A percentile compares a stretch with the other conserved stretches of the same genome.
phyloP scores from a whole-genome alignment of 371 early-diverging fungal species.

The Rhizopus sp. region DNA sequence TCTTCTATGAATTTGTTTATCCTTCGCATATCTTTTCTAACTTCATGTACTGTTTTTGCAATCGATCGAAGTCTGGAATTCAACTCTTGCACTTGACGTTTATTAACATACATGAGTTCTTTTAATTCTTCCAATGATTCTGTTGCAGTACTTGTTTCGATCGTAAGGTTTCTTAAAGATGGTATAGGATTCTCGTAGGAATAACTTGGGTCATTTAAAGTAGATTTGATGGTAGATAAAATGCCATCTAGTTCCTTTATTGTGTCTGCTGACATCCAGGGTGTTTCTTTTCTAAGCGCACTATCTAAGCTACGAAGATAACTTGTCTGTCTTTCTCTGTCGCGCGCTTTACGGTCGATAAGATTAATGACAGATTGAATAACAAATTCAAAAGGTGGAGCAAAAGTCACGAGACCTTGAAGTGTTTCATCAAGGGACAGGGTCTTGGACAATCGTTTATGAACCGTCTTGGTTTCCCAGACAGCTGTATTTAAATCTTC shows the following conservation, averaged over 20 bases:
- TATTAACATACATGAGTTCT: slow-evolving; percentile 56
- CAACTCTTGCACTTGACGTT: slow-evolving; percentile 50
- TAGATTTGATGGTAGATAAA: slow-evolving; percentile 34
- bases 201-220: slow-evolving; percentile 39
- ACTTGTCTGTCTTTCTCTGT: slow-evolving; percentile 50
- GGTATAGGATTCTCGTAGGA: slow-evolving; percentile 49
- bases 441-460: slow-evolving; percentile 49
- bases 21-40: slow-evolving; percentile 52
- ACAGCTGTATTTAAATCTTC: slow-evolving; percentile 51
- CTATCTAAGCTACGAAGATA: slow-evolving; percentile 41
- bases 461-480: slow-evolving; percentile 54
- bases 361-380: slow-evolving; percentile 49
- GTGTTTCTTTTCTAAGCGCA: slow-evolving; percentile 40
- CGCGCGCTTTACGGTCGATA: slow-evolving; percentile 44
- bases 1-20: slow-evolving; percentile 52
- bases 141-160: slow-evolving; percentile 45
- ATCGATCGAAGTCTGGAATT: slow-evolving; percentile 47
- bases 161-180: slow-evolving; percentile 32
- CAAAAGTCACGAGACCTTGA: slow-evolving; percentile 36
- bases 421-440: slow-evolving; percentile 42
- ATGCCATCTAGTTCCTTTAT: slow-evolving; percentile 39
- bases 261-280: slow-evolving; percentile 40
- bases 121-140: slow-evolving; percentile 55
- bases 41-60: slow-evolving; percentile 56
- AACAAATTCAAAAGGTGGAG: slow-evolving; percentile 48